phyloP scores from a whole-genome alignment of 2,329 filamentous ascomycete genomes.

The Diaporthe citri region DNA sequence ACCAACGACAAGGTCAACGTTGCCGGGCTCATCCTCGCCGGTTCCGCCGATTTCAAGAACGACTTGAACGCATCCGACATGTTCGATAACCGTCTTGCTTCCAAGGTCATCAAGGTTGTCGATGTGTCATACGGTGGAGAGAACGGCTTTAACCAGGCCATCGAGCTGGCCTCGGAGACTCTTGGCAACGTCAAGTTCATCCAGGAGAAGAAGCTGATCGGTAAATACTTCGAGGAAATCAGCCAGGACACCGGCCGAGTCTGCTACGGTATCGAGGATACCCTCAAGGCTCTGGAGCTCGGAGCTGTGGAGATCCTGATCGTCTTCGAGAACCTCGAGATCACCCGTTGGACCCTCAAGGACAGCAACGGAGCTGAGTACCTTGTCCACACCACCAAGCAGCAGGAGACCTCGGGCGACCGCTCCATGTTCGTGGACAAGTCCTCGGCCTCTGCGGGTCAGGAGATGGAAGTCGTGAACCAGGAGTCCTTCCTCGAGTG shows the following conservation, averaged over 20 bases:
- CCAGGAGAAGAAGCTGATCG: slow-evolving; percentile 99
- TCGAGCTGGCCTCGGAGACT: slow-evolving; percentile 94
- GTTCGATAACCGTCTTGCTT: slow-evolving; percentile 91
- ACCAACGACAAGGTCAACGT: slow-evolving; percentile 99
- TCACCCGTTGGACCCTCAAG: slow-evolving; percentile 93
- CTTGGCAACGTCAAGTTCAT: slow-evolving; percentile 99
- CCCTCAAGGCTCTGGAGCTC: slow-evolving; percentile 94
- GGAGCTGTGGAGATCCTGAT: slow-evolving; percentile 96
- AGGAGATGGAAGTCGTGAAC: slow-evolving; percentile 95
- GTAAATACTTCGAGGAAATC: slow-evolving; percentile 99
- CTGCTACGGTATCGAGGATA: slow-evolving; percentile 98
- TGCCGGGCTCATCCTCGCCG: slow-evolving; percentile 92
- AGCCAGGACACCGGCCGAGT: slow-evolving; percentile 97
- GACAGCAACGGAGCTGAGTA: slow-evolving; percentile 78
- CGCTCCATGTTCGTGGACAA: slow-evolving; percentile 94
- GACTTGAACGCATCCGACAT: slow-evolving; percentile 97
- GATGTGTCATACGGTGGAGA: slow-evolving; percentile 99
- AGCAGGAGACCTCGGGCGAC: slow-evolving; percentile 76
- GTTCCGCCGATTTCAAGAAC: slow-evolving; percentile 99
- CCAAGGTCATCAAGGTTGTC: slow-evolving; percentile 99
- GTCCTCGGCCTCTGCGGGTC: slow-evolving; percentile 75
- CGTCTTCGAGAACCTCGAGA: slow-evolving; percentile 96
- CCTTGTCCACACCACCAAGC: slow-evolving; percentile 89
- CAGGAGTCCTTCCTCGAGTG: slow-evolving; percentile 98
- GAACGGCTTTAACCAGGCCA: slow-evolving; percentile 99